Evolutionary conservation across 768 basidiomycete genomes (phyloP), one percentile per base, ranked within the genome.

Genomic region (Kwoniella mangroviensis): DNA sequence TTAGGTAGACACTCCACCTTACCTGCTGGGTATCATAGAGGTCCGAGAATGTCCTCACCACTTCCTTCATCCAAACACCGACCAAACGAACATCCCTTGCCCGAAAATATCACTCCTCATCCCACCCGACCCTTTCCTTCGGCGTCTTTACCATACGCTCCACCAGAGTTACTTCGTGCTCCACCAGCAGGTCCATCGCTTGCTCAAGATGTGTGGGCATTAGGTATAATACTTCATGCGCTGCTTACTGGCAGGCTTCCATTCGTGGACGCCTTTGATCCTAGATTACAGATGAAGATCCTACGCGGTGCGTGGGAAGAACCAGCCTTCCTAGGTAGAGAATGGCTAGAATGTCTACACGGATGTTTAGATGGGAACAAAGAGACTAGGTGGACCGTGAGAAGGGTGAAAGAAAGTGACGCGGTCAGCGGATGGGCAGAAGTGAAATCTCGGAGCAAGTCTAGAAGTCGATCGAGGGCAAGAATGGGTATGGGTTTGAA

Each of bases 191-290:
- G 67, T 12, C 78, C 82, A 17, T 84, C 83, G 2, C 90, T 94
- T 2, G 89, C 92, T 0, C 92, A 94, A 79, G 97, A 99, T 73
- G 90, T 98, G 34, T 99, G 97, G 97, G 94, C 97, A 0, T 84
- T 98, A 2, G 97, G 97, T 0, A 89, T 94, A 65, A 87, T 97
- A 72, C 88, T 99, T 1, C 92, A 94, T 79, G 89, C 90, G 9
- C 85, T 99, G 1, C 86, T 98, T 21, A 90, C 89, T 0, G 94
- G 94, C 2, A 85, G 86, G n/a, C 85, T 98, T 7, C 97, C 97
- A 0, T 98, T 98, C 81, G 84, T 80, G 42, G 96, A 99, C 82
- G 85, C 90, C 0, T 99, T 92, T 77, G 96, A 99, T 82, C 94
- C 94, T 1, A 86, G 96, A 42, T 83, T 98, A 67, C 91, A 93